phyloP scores from a whole-genome alignment of 148 eudicot genomes.

The Fallopia convolvulus region DNA sequence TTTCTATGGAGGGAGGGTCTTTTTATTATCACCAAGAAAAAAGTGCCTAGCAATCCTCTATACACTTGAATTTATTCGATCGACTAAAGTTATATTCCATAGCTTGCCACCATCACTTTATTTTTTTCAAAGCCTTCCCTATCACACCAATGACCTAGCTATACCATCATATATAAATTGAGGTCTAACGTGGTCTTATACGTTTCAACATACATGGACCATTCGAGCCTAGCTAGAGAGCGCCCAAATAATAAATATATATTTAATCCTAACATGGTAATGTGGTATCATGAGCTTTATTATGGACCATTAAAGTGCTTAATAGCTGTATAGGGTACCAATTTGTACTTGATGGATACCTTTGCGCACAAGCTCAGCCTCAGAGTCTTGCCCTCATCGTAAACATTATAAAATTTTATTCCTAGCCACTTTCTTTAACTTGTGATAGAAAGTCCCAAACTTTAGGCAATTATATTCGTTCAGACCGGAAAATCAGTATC shows the following conservation, averaged over 20 bases:
- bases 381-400: neutral
- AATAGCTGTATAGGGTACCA: conserved; percentile 2
- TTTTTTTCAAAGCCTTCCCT: neutral
- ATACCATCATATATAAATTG: neutral
- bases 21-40: neutral
- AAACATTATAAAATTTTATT: neutral
- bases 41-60: neutral
- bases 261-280: no score
- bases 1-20: neutral
- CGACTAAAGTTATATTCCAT: neutral
- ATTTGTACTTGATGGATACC: neutral
- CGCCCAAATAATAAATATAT: no score
- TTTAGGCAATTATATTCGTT: neutral
- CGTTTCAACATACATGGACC: neutral
- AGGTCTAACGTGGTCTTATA: neutral
- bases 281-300: neutral
- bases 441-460: neutral
- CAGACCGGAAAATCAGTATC: neutral
- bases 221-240: no score
- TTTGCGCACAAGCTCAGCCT: conserved; percentile 1
- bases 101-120: neutral
- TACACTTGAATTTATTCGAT: neutral
- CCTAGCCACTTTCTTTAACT: neutral
- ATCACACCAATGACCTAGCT: neutral
- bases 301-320: neutral